Base-by-base conservation (phyloP, 257 asterid species). In the Avicennia marina region DNA sequence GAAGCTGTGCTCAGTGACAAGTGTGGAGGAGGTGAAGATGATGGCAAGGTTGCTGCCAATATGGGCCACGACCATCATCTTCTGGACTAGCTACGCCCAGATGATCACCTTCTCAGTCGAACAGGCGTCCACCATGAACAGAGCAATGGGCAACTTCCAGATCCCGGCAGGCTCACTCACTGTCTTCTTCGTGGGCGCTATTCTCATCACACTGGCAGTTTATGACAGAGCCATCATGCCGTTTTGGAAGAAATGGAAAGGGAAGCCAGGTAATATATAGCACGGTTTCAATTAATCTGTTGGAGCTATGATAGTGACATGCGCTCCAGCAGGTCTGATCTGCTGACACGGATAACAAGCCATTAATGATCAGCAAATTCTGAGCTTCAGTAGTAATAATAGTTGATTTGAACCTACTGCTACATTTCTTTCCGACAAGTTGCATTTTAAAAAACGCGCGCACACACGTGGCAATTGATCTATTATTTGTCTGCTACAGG, bases 81-180 rank as follows among this genome's bases (percentile, higher is more conserved):
- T 91, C 70, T 91, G 98, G 98, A 91, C 98, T 19, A 80, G 81
- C 7, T 91, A 87, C 39, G 98, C 98, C 7, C 96, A 91, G 71
- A 85, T 91, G 96, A 91, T 88, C 9, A 87, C 96, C 6, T 91
- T 87, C 62, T 91, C 96, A 0, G 98, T 91, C 8, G 82, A 83
- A 47, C 98, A 91, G 73, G 98, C 98, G 0, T 70, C 88, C 41
- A 83, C 98, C 58, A 91, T 91, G 98, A 56, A 81, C 13, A 68
- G 98, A 67, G 33, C 66, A 1, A 27, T 87, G 5, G 94, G 89
- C 27, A 51, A 21, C 2, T 91, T 91, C 65, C 66, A 71, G 63
- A 91, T 91, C 18, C 98, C 98, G 1, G 90, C 98, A 1, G 98
- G 95, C 24, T 91, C 96, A 0, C 88, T 91, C 73, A 78, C 95